Evolutionary conservation across 139 green algal genomes (phyloP), one percentile per base, ranked within the genome.

Genomic region (Chlorella vulgaris): DNA sequence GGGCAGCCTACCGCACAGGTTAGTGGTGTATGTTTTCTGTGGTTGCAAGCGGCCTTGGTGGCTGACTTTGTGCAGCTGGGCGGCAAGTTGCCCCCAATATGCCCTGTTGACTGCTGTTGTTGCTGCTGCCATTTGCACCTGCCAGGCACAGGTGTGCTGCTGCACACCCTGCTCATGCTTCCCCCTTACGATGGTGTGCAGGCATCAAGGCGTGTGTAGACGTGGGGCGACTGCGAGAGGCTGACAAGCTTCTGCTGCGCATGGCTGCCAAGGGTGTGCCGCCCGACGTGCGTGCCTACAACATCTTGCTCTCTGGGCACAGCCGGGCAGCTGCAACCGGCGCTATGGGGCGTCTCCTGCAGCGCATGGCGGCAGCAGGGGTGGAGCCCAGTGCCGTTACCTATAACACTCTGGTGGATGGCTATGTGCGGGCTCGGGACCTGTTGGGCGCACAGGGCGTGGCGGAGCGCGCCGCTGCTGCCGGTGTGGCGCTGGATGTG

Each of bases 121-220:
- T n/a, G n/a, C n/a, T n/a, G n/a, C n/a, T n/a, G n/a, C n/a, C n/a
- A n/a, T n/a, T n/a, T n/a, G n/a, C n/a, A n/a, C n/a, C n/a, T n/a
- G n/a, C n/a, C n/a, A n/a, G n/a, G n/a, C n/a, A n/a, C n/a, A n/a
- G n/a, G n/a, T n/a, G n/a, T n/a, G n/a, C n/a, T n/a, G n/a, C n/a
- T n/a, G n/a, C n/a, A n/a, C n/a, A n/a, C n/a, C n/a, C n/a, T n/a
- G n/a, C n/a, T n/a, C n/a, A n/a, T n/a, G n/a, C n/a, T n/a, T n/a
- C n/a, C n/a, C n/a, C n/a, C n/a, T n/a, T n/a, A n/a, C n/a, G n/a
- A n/a, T n/a, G n/a, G n/a, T n/a, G 8, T 43, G 47, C 84, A 91
- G 92, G 92, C 35, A 91, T 96, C 63, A 90, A 92, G 67, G 87
- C 91, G 0, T 92, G 85, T 36, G 83, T 92, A 4, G 83, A 83